Evolutionary conservation across 441 rosid species (phyloP), one percentile per base, ranked within the genome.

Genomic region (Adansonia gregorii): DNA sequence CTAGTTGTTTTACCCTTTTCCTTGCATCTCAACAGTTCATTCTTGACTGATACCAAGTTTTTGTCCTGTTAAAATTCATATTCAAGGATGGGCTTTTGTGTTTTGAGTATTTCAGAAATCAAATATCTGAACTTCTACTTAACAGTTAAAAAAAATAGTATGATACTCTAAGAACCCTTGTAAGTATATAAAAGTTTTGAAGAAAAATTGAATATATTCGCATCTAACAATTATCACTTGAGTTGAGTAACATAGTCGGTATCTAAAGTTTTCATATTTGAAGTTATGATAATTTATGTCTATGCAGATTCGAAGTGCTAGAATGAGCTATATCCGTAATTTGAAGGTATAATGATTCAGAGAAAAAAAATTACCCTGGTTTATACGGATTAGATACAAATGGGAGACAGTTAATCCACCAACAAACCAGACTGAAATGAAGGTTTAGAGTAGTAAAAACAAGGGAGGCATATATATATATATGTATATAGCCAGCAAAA

Each of bases 371-470:
- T 78, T 80, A 96, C 35, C 98, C 94, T 96, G 98, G 85, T 96
- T 96, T 84, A 88, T 92, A 73, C 92, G 89, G 68, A 96, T 94
- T 74, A 96, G 92, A 82, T 96, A 94, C 73, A 89, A 83, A 83
- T 96, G 99, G 86, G 92, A 96, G 73, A 90, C 85, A 0, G 93
- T 83, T 51, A 96, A 92, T n/a, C 99, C 99, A 75, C 96, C 98
- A 67, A 96, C 99, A 83, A 96, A 94, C 99, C 99, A 96, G 82
- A 92, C 86, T 0, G 84, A 85, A 59, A 94, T 83, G 77, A 96
- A 96, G 60, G 91, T 83, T 85, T 94, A 92, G 76, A 89, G 61
- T 64, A 94, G 35, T 78, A 35, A 94, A 78, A 0, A 83, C 93
- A 11, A 92, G 89, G 73, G 99, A 96, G 72, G 98, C 96, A 31